Evolutionary conservation across 257 asterid species (phyloP).

Genomic region (Linaria vulgaris): DNA sequence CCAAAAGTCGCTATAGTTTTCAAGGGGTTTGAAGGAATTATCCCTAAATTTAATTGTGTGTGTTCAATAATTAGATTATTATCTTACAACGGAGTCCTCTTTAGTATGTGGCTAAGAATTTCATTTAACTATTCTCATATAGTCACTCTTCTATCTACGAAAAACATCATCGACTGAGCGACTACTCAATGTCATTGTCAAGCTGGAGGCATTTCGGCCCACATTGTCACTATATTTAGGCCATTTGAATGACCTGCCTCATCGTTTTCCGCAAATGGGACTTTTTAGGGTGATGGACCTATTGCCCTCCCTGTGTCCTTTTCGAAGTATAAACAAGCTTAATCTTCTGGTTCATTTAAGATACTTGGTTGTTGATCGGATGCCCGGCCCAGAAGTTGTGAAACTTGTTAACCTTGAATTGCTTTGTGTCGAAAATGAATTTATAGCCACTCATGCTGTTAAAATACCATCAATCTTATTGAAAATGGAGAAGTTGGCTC

Average conservation of each 20-base stretch:
- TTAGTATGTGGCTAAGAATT: no score
- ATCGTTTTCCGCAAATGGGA: background rate
- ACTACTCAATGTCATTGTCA: background rate
- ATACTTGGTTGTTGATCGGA: no score
- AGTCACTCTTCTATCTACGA: background rate
- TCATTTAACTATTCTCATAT: no score
- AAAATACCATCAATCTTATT: background rate
- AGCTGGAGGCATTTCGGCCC: background rate
- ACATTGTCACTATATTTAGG: background rate
- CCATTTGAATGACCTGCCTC: background rate
- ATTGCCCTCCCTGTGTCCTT: background rate
- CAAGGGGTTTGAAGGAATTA: no score
- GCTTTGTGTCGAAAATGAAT: background rate
- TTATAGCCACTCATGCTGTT: background rate
- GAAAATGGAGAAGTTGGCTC: background rate
- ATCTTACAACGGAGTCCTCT: no score
- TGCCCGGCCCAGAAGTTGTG: background rate
- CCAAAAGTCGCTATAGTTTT: no score
- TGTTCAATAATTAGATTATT: no score
- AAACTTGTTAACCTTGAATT: background rate
- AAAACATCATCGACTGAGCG: no score
- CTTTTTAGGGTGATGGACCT: background rate
- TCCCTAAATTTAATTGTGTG: no score
- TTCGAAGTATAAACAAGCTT: background rate
- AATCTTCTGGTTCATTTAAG: background rate